Percentiles rank a stretch among this genome's conserved stretches.
phyloP scores from a whole-genome alignment of 352 stramenopile species.

The Phytophthora foliorum region DNA sequence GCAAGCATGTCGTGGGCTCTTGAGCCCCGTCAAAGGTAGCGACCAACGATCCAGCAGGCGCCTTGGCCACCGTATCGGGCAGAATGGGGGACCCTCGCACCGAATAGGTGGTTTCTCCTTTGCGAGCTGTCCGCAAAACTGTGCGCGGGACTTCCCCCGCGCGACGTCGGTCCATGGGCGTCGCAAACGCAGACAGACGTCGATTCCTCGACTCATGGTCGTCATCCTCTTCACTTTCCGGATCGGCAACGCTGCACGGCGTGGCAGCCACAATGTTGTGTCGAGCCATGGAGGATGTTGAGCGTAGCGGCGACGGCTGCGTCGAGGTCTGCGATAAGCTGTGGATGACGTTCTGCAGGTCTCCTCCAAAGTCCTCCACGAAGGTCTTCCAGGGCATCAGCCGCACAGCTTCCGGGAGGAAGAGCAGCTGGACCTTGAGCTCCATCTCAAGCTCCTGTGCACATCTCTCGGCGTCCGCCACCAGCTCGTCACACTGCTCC shows the following conservation, averaged over 20 bases:
- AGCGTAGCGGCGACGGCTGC: slow-evolving; percentile 21
- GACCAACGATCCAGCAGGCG: slow-evolving; percentile 62
- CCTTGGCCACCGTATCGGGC: slow-evolving; percentile 62
- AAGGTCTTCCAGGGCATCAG: slow-evolving; percentile 87
- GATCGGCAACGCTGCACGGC: slow-evolving; percentile 39
- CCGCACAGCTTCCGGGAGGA: slow-evolving; percentile 72
- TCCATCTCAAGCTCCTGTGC: slow-evolving; percentile 77
- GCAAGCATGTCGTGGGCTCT: slow-evolving; percentile 61
- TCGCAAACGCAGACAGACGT: slow-evolving; percentile 51
- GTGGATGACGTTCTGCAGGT: slow-evolving; percentile 78
- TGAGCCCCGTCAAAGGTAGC: slow-evolving; percentile 62
- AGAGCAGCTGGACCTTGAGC: slow-evolving; percentile 85
- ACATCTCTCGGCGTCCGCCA: slow-evolving; percentile 61
- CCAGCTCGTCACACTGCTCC: slow-evolving; percentile 67
- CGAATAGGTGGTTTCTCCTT: slow-evolving; percentile 82
- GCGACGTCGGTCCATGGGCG: slow-evolving; percentile 43
- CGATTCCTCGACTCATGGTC: slow-evolving; percentile 19
- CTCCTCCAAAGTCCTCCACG: slow-evolving; percentile 80
- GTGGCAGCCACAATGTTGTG: slow-evolving; percentile 54
- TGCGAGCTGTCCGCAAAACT: slow-evolving; percentile 70
- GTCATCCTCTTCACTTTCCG: slow-evolving; percentile 21
- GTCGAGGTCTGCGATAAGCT: slow-evolving; percentile 48
- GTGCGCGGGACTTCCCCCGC: slow-evolving; percentile 35
- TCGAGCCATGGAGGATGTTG: slow-evolving; percentile 23
- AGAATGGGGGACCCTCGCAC: slow-evolving; percentile 75